A percentile compares a stretch with the other conserved stretches of the same genome.
These are phyloP conservation scores for Datura wrightii DNA, from an alignment of 257 asterid genomes.

Conservation along the genomic window DNA sequence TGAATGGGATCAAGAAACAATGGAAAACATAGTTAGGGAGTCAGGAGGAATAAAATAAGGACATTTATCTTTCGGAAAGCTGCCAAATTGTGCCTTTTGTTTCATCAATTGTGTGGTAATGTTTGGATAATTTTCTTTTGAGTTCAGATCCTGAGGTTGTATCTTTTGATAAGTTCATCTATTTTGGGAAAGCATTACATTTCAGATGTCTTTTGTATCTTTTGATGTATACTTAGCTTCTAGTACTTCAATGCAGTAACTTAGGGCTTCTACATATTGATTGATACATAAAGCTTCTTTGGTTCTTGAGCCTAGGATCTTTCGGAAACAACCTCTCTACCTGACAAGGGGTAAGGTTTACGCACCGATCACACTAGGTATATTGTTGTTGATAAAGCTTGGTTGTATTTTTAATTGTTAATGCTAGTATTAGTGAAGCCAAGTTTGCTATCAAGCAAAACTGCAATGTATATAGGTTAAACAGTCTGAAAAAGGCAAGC, in stretches of 20 bases:
- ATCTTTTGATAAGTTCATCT: neutral
- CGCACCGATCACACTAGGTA: no score
- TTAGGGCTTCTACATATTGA: neutral
- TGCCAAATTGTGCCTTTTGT: neutral
- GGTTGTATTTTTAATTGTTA: neutral
- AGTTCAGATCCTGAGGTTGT: neutral
- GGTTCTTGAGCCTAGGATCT: neutral
- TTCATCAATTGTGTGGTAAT: slow-evolving; percentile 13
- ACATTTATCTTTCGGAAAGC: slow-evolving; percentile 7
- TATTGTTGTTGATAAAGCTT: neutral
- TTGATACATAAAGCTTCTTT: neutral
- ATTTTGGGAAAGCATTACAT: neutral
- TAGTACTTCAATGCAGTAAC: neutral
- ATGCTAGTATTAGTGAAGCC: neutral
- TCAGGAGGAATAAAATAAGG: slow-evolving; percentile 1
- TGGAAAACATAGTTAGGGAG: neutral
- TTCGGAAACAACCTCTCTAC: no score
- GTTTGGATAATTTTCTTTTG: neutral
- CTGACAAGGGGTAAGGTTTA: no score
- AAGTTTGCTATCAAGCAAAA: neutral
- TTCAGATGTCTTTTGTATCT: neutral
- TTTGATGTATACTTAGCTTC: neutral
- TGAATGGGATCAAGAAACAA: neutral
- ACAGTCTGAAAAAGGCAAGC: neutral
- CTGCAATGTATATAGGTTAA: neutral